These are phyloP conservation scores for Phytophthora fragariae DNA, from an alignment of 352 stramenopile genomes.

Conservation along the genomic window DNA sequence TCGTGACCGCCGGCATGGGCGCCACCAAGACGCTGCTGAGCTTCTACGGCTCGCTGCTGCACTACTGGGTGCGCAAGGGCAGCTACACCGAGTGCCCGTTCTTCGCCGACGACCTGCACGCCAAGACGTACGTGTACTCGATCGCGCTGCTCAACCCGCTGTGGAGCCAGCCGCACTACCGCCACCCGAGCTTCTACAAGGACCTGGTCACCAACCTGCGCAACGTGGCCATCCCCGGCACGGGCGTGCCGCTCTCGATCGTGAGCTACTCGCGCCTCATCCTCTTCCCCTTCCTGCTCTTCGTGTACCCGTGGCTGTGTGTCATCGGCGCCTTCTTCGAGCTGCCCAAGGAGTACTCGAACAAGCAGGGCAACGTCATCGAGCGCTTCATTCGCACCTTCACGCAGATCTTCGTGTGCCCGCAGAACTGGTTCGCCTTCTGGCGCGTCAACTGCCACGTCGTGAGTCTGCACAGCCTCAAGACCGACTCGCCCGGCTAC, in stretches of 20 bases:
- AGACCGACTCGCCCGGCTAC: constrained; percentile 94
- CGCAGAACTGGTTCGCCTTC: constrained; percentile 98
- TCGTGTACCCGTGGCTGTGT: constrained; percentile 91
- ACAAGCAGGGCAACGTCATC: constrained; percentile 71
- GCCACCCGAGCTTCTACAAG: constrained; percentile 94
- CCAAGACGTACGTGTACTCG: constrained; percentile 95
- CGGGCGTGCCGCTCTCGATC: constrained; percentile 93
- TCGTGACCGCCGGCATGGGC: constrained; percentile 33
- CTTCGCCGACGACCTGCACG: constrained; percentile 80
- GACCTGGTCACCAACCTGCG: constrained; percentile 97
- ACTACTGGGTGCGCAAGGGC: constrained; percentile 84
- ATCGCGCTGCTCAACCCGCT: constrained; percentile 95
- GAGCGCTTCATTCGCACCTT: constrained; percentile 93
- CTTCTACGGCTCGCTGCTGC: constrained; percentile 81
- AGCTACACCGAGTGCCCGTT: constrained; percentile 82
- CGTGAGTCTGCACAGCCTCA: constrained; percentile 94
- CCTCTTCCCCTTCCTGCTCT: constrained; percentile 87
- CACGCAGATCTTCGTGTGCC: constrained; percentile 80
- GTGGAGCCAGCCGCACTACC: constrained; percentile 97
- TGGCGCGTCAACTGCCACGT: constrained; percentile 97
- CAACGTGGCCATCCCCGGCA: constrained; percentile 98
- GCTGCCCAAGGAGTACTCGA: constrained; percentile 66
- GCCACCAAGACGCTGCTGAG: constrained; percentile 55
- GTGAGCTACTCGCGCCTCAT: constrained; percentile 87
- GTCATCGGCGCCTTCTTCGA: constrained; percentile 85